phyloP scores from a whole-genome alignment of 2,329 filamentous ascomycete species.

The Amphichorda felina region DNA sequence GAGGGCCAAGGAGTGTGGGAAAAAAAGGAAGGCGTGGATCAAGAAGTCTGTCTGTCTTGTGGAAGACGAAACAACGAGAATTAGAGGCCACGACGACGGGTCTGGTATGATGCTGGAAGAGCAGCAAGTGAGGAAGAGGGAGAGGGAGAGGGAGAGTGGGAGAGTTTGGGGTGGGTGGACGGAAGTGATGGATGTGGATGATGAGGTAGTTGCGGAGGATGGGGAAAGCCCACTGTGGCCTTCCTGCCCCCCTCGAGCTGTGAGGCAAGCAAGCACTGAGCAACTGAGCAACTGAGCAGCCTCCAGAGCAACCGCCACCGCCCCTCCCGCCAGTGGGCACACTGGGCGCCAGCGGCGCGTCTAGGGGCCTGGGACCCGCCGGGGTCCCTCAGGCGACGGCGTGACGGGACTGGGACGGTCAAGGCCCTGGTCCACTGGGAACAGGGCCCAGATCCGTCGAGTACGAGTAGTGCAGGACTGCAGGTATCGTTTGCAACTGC shows the following conservation, averaged over 20 bases:
- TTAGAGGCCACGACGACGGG: neutral
- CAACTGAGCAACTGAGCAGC: neutral
- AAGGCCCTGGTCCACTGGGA: too few relatives aligned
- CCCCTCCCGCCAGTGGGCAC: too few relatives aligned
- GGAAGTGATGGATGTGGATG: neutral
- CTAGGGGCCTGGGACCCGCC: too few relatives aligned
- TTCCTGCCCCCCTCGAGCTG: too few relatives aligned
- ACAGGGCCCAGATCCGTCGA: too few relatives aligned
- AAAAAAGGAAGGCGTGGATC: constrained; percentile 8
- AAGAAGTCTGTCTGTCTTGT: constrained; percentile 1
- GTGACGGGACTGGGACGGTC: too few relatives aligned
- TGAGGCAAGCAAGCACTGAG: too few relatives aligned
- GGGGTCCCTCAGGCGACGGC: too few relatives aligned
- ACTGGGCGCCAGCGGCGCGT: too few relatives aligned
- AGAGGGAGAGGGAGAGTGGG: constrained; percentile 9
- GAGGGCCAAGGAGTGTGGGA: constrained; percentile 10
- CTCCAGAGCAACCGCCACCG: neutral
- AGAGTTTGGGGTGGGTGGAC: constrained; percentile 2
- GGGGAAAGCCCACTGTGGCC: too few relatives aligned
- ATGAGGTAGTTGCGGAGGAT: neutral
- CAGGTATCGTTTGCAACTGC: too few relatives aligned
- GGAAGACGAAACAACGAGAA: constrained; percentile 1
- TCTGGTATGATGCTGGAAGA: constrained; percentile 9
- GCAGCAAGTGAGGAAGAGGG: constrained; percentile 27
- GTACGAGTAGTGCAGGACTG: too few relatives aligned